These are phyloP conservation scores for Takashimella koratensis DNA, from an alignment of 1,284 basidiomycete genomes.

Conservation along the genomic window DNA sequence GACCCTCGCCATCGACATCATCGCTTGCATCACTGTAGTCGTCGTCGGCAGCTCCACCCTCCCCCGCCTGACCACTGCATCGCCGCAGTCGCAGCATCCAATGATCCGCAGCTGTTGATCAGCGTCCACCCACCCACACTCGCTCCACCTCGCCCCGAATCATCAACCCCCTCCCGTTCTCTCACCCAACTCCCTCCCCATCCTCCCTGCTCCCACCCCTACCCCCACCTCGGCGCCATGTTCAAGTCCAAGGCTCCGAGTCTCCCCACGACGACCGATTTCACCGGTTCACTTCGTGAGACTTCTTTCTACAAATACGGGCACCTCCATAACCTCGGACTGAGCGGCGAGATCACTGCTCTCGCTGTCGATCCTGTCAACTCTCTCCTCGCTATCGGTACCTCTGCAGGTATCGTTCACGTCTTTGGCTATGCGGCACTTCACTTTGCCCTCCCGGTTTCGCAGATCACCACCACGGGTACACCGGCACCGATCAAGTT, in stretches of 20 bases:
- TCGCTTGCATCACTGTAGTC: too few species aligned
- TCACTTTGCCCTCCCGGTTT: constrained; percentile 41
- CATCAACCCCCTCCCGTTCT: too few species aligned
- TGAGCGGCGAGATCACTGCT: constrained; percentile 56
- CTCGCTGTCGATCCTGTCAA: constrained; percentile 68
- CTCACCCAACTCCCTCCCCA: too few species aligned
- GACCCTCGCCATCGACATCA: too few species aligned
- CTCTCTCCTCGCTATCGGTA: constrained; percentile 68
- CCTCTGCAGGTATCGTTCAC: constrained; percentile 41
- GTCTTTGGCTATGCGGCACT: constrained; percentile 41
- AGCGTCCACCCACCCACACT: too few species aligned
- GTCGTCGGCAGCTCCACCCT: too few species aligned
- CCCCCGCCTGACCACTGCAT: too few species aligned
- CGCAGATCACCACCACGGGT: constrained; percentile 18
- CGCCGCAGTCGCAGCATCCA: too few species aligned
- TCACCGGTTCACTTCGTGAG: constrained; percentile 43
- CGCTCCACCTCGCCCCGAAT: too few species aligned
- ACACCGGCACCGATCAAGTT: constrained; percentile 36
- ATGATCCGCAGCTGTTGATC: too few species aligned
- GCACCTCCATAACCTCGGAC: constrained; percentile 41
- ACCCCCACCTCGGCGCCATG: constrained; percentile 20
- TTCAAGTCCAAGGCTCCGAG: constrained; percentile 41
- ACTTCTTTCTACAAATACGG: constrained; percentile 46
- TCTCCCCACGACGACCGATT: constrained; percentile 37
- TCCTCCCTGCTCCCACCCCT: too few species aligned